Base-by-base conservation (phyloP, 768 basidiomycete species). In the Auricularia cornea region DNA sequence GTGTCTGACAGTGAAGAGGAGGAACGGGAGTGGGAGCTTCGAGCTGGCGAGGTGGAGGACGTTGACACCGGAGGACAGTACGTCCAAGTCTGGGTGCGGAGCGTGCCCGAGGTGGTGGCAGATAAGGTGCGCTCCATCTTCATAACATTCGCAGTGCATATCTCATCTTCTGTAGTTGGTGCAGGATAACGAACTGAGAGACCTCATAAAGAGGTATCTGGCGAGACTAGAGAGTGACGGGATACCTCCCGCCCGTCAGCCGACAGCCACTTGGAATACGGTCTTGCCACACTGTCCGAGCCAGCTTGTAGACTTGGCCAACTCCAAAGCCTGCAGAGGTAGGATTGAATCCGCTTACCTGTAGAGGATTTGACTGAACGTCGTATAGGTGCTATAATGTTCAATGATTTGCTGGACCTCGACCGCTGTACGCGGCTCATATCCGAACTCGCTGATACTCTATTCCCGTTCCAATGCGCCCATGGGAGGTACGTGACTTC, bases 311-410 rank as follows among this genome's bases (percentile, higher is more conserved):
- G 91, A 94, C 38, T 75, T 99, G 66, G 79, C 93, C 68, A 95
- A 98, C 73, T 97, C 94, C 11, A 95, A 93, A 75, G 97, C 97
- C 28, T 99, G 97, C 71, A 81, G 97, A 77, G 95, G 96, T 88
- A 71, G 67, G 81, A 72, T 63, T 57, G 61, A 33, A 63, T 63
- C 56, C 63, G 57, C 62, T 65, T 62, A 6, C 44, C 40, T 59
- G 44, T 32, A 23, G n/a, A 28, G n/a, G 20, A 33, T 40, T n/a
- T 29, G 35, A 54, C 31, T 60, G 14, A 51, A 18, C 56, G 35
- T 51, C 35, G 54, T 60, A 16, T 72, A 97, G 94, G 95, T 60
- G 95, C 96, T 2, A 91, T 97, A 73, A 97, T 98, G 94, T 97
- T 97, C 79, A 95, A 95, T 68, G 95, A 98, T 71, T 64, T 79